Conservation (phyloP, 495 filamentous ascomycete genomes). For the Penicillium riverlandense region DNA sequence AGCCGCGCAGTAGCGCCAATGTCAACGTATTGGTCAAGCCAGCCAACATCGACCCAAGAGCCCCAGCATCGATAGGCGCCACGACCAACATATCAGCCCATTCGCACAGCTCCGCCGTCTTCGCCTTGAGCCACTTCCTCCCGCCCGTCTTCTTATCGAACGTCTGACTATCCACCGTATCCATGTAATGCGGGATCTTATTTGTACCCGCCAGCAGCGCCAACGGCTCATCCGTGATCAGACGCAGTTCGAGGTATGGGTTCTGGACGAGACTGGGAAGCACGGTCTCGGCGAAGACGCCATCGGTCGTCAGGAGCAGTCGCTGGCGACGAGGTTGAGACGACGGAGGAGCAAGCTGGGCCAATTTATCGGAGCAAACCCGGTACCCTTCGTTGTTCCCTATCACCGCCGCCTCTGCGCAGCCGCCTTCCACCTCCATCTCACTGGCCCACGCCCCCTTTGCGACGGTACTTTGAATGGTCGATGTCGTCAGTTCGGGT, state of each 20-base stretch:
- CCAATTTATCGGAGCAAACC: slow-evolving; percentile 1
- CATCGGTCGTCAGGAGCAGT: slow-evolving; percentile 37
- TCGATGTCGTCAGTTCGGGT: slow-evolving; percentile 5
- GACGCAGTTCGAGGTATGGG: slow-evolving; percentile 34
- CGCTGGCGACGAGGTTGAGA: slow-evolving; percentile 26
- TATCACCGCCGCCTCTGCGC: slow-evolving; percentile 9
- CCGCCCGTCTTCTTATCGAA: slow-evolving; percentile 41
- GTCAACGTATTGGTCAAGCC: slow-evolving; percentile 69
- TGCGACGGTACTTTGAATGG: slow-evolving; percentile 1
- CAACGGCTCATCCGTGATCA: slow-evolving; percentile 42
- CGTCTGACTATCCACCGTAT: slow-evolving; percentile 37
- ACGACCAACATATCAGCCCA: slow-evolving; percentile 85
- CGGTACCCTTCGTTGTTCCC: slow-evolving; percentile 11
- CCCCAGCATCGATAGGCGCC: slow-evolving; percentile 76
- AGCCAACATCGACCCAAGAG: slow-evolving; percentile 73
- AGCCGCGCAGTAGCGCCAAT: slow-evolving; percentile 67
- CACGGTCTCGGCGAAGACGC: slow-evolving; percentile 34
- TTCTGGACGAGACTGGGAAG: slow-evolving; percentile 34
- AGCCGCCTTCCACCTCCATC: slow-evolving; percentile 28
- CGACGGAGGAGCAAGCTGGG: slow-evolving; percentile 1
- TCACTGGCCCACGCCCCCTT: slow-evolving; percentile 12
- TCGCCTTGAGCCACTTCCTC: slow-evolving; percentile 40
- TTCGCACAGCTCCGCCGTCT: slow-evolving; percentile 66
- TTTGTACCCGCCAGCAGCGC: slow-evolving; percentile 36
- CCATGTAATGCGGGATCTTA: slow-evolving; percentile 42